Evolutionary conservation across 768 basidiomycete species (phyloP).

Genomic region (Boletellus sp.): DNA sequence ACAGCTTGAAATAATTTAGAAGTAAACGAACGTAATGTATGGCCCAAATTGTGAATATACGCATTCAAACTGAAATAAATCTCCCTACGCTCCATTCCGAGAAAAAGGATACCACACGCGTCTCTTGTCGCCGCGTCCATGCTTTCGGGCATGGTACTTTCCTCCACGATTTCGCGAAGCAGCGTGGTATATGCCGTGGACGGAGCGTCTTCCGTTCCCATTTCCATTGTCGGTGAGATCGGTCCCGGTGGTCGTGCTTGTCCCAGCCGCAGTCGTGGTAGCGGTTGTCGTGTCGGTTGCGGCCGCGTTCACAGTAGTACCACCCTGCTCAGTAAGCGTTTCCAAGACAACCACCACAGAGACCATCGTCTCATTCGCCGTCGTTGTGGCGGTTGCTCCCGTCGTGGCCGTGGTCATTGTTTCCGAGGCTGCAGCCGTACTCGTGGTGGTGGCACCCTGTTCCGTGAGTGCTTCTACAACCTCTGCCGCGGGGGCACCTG

Average conservation of each 20-base stretch:
- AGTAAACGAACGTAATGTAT: constrained; percentile 12
- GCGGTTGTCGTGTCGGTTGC: neutral
- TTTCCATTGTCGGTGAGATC: no score
- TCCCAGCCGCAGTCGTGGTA: neutral
- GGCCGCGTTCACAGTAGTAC: neutral
- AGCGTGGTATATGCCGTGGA: constrained; percentile 3
- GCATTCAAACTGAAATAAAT: neutral
- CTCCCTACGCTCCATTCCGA: neutral
- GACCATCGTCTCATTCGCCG: neutral
- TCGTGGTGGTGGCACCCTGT: neutral
- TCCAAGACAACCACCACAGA: no score
- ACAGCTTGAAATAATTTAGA: no score
- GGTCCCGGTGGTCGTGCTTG: no score
- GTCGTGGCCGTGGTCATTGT: neutral
- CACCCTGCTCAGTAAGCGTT: no score
- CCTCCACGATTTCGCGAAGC: constrained; percentile 3
- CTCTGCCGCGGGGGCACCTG: no score
- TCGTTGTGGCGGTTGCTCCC: neutral
- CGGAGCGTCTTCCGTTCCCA: neutral
- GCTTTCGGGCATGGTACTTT: constrained; percentile 6
- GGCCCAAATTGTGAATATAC: constrained; percentile 3
- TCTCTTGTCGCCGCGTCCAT: neutral
- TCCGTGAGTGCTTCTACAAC: neutral
- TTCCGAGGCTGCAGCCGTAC: neutral
- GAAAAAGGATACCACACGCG: neutral